Evolutionary conservation across 768 basidiomycete genomes (phyloP).

Genomic region (Hygrophorus pudorinus): DNA sequence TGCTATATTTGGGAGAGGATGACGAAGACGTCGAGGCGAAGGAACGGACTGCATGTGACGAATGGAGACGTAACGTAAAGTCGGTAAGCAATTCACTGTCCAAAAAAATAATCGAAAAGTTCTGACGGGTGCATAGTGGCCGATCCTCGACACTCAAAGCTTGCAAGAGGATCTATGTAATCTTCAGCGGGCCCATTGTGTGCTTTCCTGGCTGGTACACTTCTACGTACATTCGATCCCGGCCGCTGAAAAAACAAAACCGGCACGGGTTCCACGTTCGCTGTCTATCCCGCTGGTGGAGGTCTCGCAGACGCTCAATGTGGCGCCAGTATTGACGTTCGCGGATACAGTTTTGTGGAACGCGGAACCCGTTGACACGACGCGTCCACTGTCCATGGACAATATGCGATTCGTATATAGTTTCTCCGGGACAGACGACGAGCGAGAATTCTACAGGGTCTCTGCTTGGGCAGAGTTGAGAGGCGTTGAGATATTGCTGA

Average conservation of each 20-base stretch:
- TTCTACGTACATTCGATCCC: conserved; percentile 84
- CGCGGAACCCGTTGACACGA: conserved; percentile 51
- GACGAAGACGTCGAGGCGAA: conserved; percentile 33
- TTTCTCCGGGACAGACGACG: conserved; percentile 83
- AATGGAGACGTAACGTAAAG: conserved; percentile 57
- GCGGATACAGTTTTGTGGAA: conserved; percentile 97
- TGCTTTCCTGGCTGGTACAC: conserved; percentile 82
- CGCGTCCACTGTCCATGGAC: conserved; percentile 46
- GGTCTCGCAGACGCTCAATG: conserved; percentile 65
- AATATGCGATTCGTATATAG: conserved; percentile 67
- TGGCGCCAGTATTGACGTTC: conserved; percentile 93
- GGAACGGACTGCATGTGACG: conserved; percentile 46
- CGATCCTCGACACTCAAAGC: conserved; percentile 46
- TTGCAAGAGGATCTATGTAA: conserved; percentile 47
- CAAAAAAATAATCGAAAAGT: background rate
- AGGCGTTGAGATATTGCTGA: conserved; percentile 76
- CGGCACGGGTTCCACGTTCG: conserved; percentile 59
- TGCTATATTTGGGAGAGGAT: conserved; percentile 51
- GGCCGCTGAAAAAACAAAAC: conserved; percentile 20
- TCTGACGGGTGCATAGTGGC: conserved; percentile 43
- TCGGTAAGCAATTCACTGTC: conserved; percentile 36
- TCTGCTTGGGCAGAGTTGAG: conserved; percentile 81
- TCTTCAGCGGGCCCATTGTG: conserved; percentile 79
- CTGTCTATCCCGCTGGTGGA: conserved; percentile 69
- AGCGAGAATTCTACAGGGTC: conserved; percentile 76